These are phyloP conservation scores for Termitomyces sp. DNA, from an alignment of 768 basidiomycete species.

Conservation along the genomic window DNA sequence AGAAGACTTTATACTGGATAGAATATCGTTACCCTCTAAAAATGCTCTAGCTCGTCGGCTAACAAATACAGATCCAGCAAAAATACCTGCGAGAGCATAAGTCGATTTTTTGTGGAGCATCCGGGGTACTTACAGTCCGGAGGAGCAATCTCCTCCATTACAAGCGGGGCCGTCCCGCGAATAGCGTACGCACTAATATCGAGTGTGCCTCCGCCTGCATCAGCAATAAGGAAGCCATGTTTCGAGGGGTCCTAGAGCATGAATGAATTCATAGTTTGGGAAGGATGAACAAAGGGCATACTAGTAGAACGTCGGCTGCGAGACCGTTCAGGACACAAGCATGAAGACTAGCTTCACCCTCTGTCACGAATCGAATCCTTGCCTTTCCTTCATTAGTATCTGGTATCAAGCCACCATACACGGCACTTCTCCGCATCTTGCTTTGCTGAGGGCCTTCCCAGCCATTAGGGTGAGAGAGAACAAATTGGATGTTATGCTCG, in stretches of 20 bases:
- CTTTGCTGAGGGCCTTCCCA: conserved; percentile 80
- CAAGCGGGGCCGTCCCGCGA: conserved; percentile 59
- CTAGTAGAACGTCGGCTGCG: conserved; percentile 72
- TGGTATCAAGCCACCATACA: conserved; percentile 67
- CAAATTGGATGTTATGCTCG: conserved; percentile 66
- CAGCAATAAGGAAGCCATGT: conserved; percentile 75
- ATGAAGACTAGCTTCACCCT: conserved; percentile 81
- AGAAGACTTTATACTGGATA: not conserved
- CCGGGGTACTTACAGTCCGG: conserved; percentile 57
- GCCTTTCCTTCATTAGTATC: conserved; percentile 71
- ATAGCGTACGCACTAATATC: conserved; percentile 81
- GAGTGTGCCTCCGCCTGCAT: conserved; percentile 78
- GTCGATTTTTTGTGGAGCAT: not conserved
- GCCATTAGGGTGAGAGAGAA: conserved; percentile 76
- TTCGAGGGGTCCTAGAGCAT: conserved; percentile 56
- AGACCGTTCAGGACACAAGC: conserved; percentile 76
- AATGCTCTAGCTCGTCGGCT: conserved; percentile 70
- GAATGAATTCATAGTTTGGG: not conserved
- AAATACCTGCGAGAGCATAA: conserved; percentile 48
- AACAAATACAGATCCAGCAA: conserved; percentile 81
- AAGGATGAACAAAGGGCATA: conserved; percentile 24
- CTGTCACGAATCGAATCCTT: conserved; percentile 75
- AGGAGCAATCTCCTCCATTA: conserved; percentile 80
- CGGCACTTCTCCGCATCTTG: conserved; percentile 71
- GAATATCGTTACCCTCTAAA: conserved; percentile 46